Base-by-base conservation (phyloP, 108 stramenopile species). In the Aurantiochytrium sp. region DNA sequence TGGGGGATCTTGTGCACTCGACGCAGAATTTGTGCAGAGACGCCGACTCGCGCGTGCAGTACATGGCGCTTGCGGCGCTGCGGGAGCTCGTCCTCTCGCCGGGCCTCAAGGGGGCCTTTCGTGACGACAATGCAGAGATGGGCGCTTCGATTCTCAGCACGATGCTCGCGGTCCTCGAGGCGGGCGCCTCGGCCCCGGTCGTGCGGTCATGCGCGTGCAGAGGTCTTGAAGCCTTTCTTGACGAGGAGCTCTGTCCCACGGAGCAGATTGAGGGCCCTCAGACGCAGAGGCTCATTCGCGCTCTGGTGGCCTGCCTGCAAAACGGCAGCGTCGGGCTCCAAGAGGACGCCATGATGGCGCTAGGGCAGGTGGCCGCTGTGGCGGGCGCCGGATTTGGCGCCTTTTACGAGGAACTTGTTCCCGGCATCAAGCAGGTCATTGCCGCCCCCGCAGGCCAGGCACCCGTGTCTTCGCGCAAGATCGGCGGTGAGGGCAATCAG, bases 381-480 rank as follows among this genome's bases (percentile, higher is more conserved):
- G 51, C 51, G 16, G 76, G 76, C 45, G 23, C 45, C 19, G 10
- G 49, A 18, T 83, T 83, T 35, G 45, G 49, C 12, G 49, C 45
- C n/a, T 83, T 83, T 28, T 83, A 83, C 51, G 76, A 83, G 14
- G 76, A 83, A 6, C 76, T 83, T 35, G 76, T 83, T 12, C 76
- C 76, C n/a, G 76, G 76, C 51, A 83, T 83, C 51, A 83, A 83
- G 76, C 76, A 3, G 45, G 10, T 83, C 49, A 83, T 83, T 83
- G 76, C 76, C 19, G 51, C 45, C 6, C 76, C 76, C 49, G 76
- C 76, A 12, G 76, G 76, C 25, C 76, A 83, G 19, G 45, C 76
- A 6, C 64, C 64, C 25, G 64, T 69, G 64, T 23, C 14, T 8
- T 8, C 42, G 64, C 64, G 64, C 4, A 0, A 35, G 35, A 35